Evolutionary conservation across 805 yeast genomes (phyloP).

Genomic region (Suhomyces pyralidae): DNA sequence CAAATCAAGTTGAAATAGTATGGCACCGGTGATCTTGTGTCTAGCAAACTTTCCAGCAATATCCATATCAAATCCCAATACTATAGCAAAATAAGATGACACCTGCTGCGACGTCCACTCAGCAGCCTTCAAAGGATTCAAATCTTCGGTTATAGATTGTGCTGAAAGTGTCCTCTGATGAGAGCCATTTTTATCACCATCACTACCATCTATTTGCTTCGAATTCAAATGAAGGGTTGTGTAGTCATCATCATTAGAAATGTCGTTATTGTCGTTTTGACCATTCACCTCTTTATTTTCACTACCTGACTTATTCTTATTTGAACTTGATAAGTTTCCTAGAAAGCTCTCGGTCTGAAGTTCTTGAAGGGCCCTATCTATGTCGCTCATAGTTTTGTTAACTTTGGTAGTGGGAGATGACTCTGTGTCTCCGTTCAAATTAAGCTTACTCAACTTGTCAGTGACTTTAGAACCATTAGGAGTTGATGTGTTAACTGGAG

Average conservation of each 20-base stretch:
- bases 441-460: conserved; percentile 6
- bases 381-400: conserved; percentile 60
- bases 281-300: background rate
- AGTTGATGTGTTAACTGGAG: background rate
- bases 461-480: conserved; percentile 6
- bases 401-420: conserved; percentile 23
- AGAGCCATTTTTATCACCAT: background rate
- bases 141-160: conserved; percentile 18
- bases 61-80: conserved; percentile 67
- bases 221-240: background rate
- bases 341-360: conserved; percentile 34
- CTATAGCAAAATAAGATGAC: conserved; percentile 64
- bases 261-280: background rate
- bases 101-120: conserved; percentile 89
- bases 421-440: conserved; percentile 2
- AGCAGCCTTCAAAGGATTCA: conserved; percentile 49
- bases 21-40: conserved; percentile 87
- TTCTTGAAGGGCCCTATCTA: conserved; percentile 70
- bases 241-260: background rate
- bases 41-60: conserved; percentile 78
- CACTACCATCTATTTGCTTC: background rate
- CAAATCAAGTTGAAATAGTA: conserved; percentile 80
- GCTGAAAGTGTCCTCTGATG: conserved; percentile 10
- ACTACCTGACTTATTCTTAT: background rate
- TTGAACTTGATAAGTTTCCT: conserved; percentile 1